These are phyloP conservation scores for Pyracantha coccinea DNA, from an alignment of 331 rosid species.

Conservation along the genomic window DNA sequence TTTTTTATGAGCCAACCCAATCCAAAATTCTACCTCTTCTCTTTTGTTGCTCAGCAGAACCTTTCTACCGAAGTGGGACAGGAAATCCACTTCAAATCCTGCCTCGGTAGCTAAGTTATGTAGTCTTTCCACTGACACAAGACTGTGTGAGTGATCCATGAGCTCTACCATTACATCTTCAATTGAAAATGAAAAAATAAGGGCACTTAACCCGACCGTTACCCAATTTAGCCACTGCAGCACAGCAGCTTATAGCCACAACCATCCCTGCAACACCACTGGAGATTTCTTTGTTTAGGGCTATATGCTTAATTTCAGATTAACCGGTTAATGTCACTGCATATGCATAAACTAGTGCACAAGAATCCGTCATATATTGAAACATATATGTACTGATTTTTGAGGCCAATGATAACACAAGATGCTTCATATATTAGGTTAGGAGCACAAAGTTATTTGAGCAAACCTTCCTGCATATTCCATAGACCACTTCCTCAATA, in stretches of 20 bases:
- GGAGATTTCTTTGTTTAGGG: slow-evolving; percentile 44
- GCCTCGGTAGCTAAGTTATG: slow-evolving; percentile 57
- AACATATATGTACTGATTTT: neutral
- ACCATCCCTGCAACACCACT: slow-evolving; percentile 76
- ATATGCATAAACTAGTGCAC: neutral
- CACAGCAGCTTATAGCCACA: slow-evolving; percentile 60
- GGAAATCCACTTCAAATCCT: slow-evolving; percentile 50
- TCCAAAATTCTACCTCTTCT: slow-evolving; percentile 67
- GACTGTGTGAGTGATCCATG: slow-evolving; percentile 47
- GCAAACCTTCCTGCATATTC: slow-evolving; percentile 80
- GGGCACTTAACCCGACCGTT: slow-evolving; percentile 17
- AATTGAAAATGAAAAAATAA: slow-evolving; percentile 11
- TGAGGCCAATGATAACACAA: slow-evolving; percentile 2
- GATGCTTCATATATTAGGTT: slow-evolving; percentile 3
- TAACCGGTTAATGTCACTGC: slow-evolving; percentile 2
- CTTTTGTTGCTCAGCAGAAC: slow-evolving; percentile 40
- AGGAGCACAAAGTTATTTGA: slow-evolving; percentile 16
- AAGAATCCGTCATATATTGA: neutral
- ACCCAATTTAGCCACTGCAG: slow-evolving; percentile 60
- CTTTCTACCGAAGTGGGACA: slow-evolving; percentile 54
- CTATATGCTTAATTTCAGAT: slow-evolving; percentile 10
- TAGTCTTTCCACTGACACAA: slow-evolving; percentile 51
- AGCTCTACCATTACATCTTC: slow-evolving; percentile 43
- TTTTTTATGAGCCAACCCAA: slow-evolving; percentile 58
- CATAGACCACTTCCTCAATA: slow-evolving; percentile 57